phyloP scores from a whole-genome alignment of 352 stramenopile genomes.

The Pythium coloratum region DNA sequence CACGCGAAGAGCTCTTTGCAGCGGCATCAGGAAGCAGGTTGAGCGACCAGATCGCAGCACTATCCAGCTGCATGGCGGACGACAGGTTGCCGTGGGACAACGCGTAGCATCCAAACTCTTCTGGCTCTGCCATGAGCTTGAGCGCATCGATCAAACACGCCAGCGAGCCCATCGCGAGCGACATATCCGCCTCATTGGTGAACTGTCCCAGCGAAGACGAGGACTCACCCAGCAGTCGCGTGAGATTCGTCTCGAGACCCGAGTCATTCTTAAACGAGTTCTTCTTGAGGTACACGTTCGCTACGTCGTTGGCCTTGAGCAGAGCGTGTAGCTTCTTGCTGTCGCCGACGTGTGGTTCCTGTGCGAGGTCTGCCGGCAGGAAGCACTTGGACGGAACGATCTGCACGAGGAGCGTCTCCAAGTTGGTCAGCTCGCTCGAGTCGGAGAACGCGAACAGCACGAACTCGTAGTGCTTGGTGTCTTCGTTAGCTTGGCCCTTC shows the following conservation, averaged over 20 bases:
- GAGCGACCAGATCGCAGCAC: conserved; percentile 88
- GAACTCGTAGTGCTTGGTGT: conserved; percentile 86
- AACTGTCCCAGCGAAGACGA: conserved; percentile 52
- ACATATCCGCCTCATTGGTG: conserved; percentile 68
- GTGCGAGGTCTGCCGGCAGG: conserved; percentile 54
- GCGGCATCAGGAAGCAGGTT: conserved; percentile 89
- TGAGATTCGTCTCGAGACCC: conserved; percentile 64
- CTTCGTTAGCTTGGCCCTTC: conserved; percentile 64
- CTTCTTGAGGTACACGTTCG: conserved; percentile 70
- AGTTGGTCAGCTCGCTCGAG: conserved; percentile 79
- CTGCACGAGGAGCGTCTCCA: conserved; percentile 85
- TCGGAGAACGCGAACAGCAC: conserved; percentile 81
- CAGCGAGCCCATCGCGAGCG: conserved; percentile 65
- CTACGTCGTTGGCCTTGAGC: conserved; percentile 64
- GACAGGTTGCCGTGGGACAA: conserved; percentile 62
- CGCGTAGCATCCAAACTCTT: conserved; percentile 75
- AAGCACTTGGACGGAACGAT: conserved; percentile 76
- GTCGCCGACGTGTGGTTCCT: conserved; percentile 62
- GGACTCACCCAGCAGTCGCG: conserved; percentile 47
- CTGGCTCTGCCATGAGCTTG: conserved; percentile 65
- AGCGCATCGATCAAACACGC: conserved; percentile 67
- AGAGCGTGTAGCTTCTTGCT: conserved; percentile 83
- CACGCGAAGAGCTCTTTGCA: conserved; percentile 34
- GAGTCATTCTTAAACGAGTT: conserved; percentile 54
- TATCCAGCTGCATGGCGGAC: conserved; percentile 94